phyloP scores from a whole-genome alignment of 2,329 filamentous ascomycete genomes.

The Aulographum hederae region DNA sequence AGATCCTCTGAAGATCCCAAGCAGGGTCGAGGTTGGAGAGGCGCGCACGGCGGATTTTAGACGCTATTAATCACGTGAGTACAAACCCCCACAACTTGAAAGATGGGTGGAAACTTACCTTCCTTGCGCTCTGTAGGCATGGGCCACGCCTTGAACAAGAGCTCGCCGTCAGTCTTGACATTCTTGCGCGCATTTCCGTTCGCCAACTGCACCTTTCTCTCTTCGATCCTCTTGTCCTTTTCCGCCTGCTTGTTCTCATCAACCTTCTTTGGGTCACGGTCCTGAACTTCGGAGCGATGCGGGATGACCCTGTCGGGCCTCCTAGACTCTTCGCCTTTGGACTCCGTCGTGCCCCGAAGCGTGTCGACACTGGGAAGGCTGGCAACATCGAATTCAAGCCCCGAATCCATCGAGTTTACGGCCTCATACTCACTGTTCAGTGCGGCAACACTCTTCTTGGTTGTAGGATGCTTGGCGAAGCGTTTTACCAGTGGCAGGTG shows the following conservation, averaged over 20 bases:
- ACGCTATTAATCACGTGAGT: background rate
- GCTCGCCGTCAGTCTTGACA: constrained; percentile 2
- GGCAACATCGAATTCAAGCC: background rate
- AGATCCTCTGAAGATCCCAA: background rate
- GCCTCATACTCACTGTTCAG: background rate
- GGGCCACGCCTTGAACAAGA: constrained; percentile 2
- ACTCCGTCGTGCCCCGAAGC: background rate
- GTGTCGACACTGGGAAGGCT: background rate
- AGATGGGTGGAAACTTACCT: background rate
- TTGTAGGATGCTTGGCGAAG: too few relatives aligned
- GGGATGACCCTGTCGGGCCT: background rate
- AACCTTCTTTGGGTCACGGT: background rate
- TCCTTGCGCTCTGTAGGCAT: background rate
- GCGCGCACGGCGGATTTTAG: constrained; percentile 5
- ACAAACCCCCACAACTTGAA: background rate
- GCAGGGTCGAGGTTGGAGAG: constrained; percentile 5
- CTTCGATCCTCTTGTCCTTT: background rate
- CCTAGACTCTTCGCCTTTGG: background rate
- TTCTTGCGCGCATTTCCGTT: background rate
- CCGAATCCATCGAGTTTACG: background rate
- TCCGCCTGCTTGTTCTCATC: background rate
- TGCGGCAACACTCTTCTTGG: background rate
- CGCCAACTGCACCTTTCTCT: background rate
- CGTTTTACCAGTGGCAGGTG: too few relatives aligned
- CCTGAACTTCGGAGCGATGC: background rate